These are phyloP conservation scores for Scedosporium minutisporum DNA, from an alignment of 2,329 filamentous ascomycete genomes.

Conservation along the genomic window DNA sequence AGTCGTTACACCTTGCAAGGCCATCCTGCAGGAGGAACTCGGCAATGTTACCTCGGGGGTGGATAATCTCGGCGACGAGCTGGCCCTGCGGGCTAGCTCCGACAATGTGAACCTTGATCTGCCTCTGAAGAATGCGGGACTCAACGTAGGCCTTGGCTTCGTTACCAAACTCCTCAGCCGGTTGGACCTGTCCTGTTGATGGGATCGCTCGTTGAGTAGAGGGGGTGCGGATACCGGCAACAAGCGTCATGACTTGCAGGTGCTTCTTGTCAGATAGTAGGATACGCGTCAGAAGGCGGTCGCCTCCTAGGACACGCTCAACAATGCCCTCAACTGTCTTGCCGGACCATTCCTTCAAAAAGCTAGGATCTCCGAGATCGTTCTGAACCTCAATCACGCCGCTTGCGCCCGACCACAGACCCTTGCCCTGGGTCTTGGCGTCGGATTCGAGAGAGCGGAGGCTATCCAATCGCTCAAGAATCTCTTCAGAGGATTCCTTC, in stretches of 20 bases:
- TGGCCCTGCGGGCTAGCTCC: slow-evolving; percentile 85
- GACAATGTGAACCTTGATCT: slow-evolving; percentile 71
- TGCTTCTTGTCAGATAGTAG: slow-evolving; percentile 76
- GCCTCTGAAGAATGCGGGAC: slow-evolving; percentile 72
- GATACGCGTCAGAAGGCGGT: slow-evolving; percentile 78
- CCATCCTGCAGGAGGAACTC: slow-evolving; percentile 84
- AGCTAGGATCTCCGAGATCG: slow-evolving; percentile 69
- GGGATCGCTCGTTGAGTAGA: slow-evolving; percentile 77
- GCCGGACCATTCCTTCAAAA: slow-evolving; percentile 77
- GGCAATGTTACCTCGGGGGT: slow-evolving; percentile 87
- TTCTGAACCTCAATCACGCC: slow-evolving; percentile 68
- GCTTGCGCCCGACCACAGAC: slow-evolving; percentile 62
- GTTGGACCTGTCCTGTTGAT: slow-evolving; percentile 68
- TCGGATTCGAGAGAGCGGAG: slow-evolving; percentile 68
- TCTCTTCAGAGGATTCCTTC: slow-evolving; percentile 77
- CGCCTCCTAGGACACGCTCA: slow-evolving; percentile 83
- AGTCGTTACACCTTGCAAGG: slow-evolving; percentile 85
- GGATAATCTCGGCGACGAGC: slow-evolving; percentile 77
- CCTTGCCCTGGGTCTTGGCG: slow-evolving; percentile 70
- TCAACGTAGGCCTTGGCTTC: slow-evolving; percentile 87
- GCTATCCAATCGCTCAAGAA: slow-evolving; percentile 61
- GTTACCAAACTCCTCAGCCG: slow-evolving; percentile 81
- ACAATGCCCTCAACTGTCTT: slow-evolving; percentile 77
- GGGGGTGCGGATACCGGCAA: slow-evolving; percentile 83
- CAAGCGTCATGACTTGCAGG: slow-evolving; percentile 74